Conservation (phyloP, 2,329 filamentous ascomycete genomes). For the Fusarium succisae region DNA sequence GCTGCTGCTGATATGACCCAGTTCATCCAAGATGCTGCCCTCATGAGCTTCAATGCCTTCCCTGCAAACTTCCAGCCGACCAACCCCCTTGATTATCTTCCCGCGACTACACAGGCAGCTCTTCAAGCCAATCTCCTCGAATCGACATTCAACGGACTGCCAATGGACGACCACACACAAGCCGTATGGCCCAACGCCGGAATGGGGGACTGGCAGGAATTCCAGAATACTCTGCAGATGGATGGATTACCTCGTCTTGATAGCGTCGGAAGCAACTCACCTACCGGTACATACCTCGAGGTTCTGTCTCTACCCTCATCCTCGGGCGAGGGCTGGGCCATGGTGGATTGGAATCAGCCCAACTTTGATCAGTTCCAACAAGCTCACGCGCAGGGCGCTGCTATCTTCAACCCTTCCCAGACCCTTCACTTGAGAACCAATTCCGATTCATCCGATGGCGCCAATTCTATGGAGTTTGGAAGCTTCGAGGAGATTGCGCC, state of each 20-base stretch:
- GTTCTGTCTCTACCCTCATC: slow-evolving; percentile 83
- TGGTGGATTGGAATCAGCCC: slow-evolving; percentile 78
- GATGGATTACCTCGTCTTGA: slow-evolving; percentile 53
- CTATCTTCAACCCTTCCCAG: slow-evolving; percentile 92
- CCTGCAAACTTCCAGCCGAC: slow-evolving; percentile 62
- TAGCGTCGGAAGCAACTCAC: slow-evolving; percentile 57
- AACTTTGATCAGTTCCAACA: slow-evolving; percentile 69
- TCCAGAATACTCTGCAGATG: slow-evolving; percentile 70
- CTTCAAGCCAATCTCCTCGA: slow-evolving; percentile 72
- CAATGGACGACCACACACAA: slow-evolving; percentile 64
- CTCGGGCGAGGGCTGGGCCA: slow-evolving; percentile 87
- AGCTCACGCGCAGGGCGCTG: slow-evolving; percentile 62
- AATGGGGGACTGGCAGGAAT: slow-evolving; percentile 82
- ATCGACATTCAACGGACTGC: slow-evolving; percentile 67
- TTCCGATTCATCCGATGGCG: slow-evolving; percentile 83
- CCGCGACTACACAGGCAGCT: slow-evolving; percentile 69
- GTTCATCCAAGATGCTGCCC: slow-evolving; percentile 66
- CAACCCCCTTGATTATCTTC: slow-evolving; percentile 68
- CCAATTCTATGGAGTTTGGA: slow-evolving; percentile 72
- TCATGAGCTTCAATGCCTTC: slow-evolving; percentile 66
- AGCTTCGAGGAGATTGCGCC: slow-evolving; percentile 82
- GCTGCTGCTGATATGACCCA: slow-evolving; percentile 58
- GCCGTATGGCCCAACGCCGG: slow-evolving; percentile 68
- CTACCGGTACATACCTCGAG: slow-evolving; percentile 74
- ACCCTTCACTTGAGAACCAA: slow-evolving; percentile 88